phyloP scores from a whole-genome alignment of 1,139 yeast species.

The Keqinozyma sinolaborantium region DNA sequence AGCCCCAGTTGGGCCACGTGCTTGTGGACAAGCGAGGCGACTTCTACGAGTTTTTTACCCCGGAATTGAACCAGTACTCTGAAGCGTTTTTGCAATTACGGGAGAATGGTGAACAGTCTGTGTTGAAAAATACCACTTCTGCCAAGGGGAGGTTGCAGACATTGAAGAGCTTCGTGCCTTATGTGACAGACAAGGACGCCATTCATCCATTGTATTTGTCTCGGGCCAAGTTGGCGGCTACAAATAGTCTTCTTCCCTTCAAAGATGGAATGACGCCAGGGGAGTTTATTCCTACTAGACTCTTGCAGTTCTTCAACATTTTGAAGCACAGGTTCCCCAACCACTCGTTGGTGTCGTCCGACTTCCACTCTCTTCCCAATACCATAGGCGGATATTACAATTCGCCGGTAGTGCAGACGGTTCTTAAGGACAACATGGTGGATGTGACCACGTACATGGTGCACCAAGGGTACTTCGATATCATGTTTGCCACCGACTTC shows the following conservation, averaged over 20 bases:
- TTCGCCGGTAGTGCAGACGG: slow-evolving; percentile 83
- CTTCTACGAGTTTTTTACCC: slow-evolving; percentile 70
- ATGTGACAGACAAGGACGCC: slow-evolving; percentile 23
- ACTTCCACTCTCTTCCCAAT: slow-evolving; percentile 64
- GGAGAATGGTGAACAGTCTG: slow-evolving; percentile 40
- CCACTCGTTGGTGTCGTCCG: slow-evolving; percentile 70
- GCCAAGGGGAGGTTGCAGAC: slow-evolving; percentile 19
- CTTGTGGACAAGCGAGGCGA: slow-evolving; percentile 73
- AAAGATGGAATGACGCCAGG: slow-evolving; percentile 69
- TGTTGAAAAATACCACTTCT: slow-evolving; percentile 20
- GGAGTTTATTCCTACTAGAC: slow-evolving; percentile 78
- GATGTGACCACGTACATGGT: slow-evolving; percentile 76
- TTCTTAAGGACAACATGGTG: slow-evolving; percentile 63
- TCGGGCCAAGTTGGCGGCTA: slow-evolving; percentile 22
- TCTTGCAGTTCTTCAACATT: slow-evolving; percentile 63
- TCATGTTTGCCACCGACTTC: slow-evolving; percentile 85
- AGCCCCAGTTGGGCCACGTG: slow-evolving; percentile 78
- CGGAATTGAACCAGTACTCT: slow-evolving; percentile 64
- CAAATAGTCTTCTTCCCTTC: slow-evolving; percentile 48
- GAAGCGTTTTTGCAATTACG: slow-evolving; percentile 52
- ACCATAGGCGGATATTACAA: slow-evolving; percentile 60
- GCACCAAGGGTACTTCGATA: slow-evolving; percentile 81
- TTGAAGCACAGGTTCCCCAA: slow-evolving; percentile 68
- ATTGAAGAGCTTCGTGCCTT: slow-evolving; percentile 29
- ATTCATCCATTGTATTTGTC: slow-evolving; percentile 44